Evolutionary conservation across 2,329 filamentous ascomycete genomes (phyloP).

Genomic region (Sordariomycetes sp.): DNA sequence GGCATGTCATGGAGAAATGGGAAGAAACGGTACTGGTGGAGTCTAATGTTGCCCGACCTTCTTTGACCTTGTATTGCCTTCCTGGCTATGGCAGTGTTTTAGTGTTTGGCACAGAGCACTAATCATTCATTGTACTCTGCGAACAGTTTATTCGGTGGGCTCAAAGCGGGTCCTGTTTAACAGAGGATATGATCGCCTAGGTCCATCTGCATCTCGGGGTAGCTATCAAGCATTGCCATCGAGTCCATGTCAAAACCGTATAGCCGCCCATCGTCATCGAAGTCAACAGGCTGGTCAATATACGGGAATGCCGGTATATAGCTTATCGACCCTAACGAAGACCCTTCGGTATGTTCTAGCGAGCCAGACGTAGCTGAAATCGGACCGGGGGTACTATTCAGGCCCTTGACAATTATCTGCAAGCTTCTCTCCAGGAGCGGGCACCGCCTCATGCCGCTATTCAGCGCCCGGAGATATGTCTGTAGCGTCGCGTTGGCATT

Average conservation of each 20-base stretch:
- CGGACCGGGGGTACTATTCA: background rate
- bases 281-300: background rate
- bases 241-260: background rate
- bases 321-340: background rate
- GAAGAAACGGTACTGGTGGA: too few relatives aligned
- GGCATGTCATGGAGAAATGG: background rate
- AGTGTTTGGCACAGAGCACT: too few relatives aligned
- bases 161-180: background rate
- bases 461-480: conserved; percentile 16
- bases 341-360: background rate
- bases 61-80: too few relatives aligned
- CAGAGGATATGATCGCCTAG: background rate
- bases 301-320: background rate
- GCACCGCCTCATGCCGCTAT: conserved; percentile 13
- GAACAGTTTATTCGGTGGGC: too few relatives aligned
- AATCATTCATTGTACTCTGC: too few relatives aligned
- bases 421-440: conserved; percentile 17
- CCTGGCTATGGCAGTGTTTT: too few relatives aligned
- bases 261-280: background rate
- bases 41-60: too few relatives aligned
- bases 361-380: too few relatives aligned
- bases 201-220: background rate
- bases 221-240: background rate
- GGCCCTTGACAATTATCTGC: conserved; percentile 16
- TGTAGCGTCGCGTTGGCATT: conserved; percentile 12